Conservation (phyloP, 768 basidiomycete genomes). For the Gyrodon lividus region DNA sequence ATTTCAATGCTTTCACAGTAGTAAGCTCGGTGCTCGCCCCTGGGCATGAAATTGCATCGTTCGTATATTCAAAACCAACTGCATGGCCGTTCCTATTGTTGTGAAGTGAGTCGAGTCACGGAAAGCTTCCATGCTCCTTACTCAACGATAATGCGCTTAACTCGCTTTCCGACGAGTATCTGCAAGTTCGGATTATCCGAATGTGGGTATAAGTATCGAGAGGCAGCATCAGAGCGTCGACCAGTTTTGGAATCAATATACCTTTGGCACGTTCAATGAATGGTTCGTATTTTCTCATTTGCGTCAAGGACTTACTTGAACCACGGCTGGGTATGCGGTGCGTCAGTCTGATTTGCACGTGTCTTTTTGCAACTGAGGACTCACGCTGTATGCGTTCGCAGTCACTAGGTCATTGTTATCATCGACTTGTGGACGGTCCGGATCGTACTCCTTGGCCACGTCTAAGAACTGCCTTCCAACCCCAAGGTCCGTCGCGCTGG, state of each 20-base stretch:
- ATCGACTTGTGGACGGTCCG: constrained; percentile 40
- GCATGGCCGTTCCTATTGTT: background rate
- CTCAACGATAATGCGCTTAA: constrained; percentile 42
- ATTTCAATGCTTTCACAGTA: constrained; percentile 34
- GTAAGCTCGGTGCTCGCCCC: constrained; percentile 18
- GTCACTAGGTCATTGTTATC: constrained; percentile 48
- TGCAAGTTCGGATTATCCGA: constrained; percentile 25
- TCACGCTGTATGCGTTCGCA: constrained; percentile 24
- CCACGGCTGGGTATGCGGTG: constrained; percentile 40
- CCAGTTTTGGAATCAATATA: constrained; percentile 46
- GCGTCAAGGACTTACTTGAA: constrained; percentile 36
- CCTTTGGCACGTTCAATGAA: constrained; percentile 43
- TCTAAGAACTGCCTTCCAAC: constrained; percentile 44
- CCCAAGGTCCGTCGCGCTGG: constrained; percentile 3
- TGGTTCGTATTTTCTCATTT: no score
- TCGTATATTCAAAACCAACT: constrained; percentile 50
- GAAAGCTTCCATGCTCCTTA: constrained; percentile 19
- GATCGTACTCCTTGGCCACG: constrained; percentile 47
- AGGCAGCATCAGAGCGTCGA: constrained; percentile 22
- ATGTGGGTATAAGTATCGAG: constrained; percentile 32
- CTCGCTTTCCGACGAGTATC: constrained; percentile 27
- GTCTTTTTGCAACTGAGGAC: constrained; percentile 37
- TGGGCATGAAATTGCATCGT: constrained; percentile 19
- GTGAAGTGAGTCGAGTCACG: background rate
- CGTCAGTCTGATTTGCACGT: constrained; percentile 43